A percentile compares a stretch with the other conserved stretches of the same genome.
These are phyloP conservation scores for Lactarius quietus DNA, from an alignment of 768 basidiomycete genomes.

Conservation along the genomic window DNA sequence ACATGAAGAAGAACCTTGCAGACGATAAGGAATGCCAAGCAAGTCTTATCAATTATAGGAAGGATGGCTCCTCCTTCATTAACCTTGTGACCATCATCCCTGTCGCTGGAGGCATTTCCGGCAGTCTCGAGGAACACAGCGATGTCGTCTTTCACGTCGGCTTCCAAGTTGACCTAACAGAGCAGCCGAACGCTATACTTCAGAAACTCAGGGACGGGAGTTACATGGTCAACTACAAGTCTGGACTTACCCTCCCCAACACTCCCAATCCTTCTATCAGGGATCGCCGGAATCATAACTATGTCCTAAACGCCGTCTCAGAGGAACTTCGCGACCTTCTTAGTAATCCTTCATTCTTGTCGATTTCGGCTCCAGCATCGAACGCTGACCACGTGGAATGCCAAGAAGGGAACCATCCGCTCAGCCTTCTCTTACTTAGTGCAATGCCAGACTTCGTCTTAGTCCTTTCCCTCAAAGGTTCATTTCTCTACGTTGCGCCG, in stretches of 20 bases:
- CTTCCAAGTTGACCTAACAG: constrained; percentile 91
- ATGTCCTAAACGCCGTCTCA: constrained; percentile 41
- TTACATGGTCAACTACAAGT: constrained; percentile 62
- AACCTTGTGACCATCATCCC: constrained; percentile 94
- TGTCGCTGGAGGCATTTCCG: constrained; percentile 56
- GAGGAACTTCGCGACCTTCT: constrained; percentile 51
- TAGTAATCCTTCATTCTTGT: constrained; percentile 44
- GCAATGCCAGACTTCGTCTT: constrained; percentile 76
- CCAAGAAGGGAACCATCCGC: constrained; percentile 41
- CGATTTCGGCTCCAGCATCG: constrained; percentile 26
- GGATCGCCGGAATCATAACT: constrained; percentile 35
- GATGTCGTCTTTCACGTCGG: constrained; percentile 87
- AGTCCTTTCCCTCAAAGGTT: constrained; percentile 89
- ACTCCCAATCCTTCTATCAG: constrained; percentile 26
- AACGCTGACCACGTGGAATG: constrained; percentile 28
- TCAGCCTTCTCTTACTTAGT: constrained; percentile 61
- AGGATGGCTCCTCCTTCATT: constrained; percentile 80
- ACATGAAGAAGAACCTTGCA: constrained; percentile 60
- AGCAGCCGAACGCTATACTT: constrained; percentile 81
- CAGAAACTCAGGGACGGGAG: constrained; percentile 75
- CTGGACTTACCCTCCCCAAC: constrained; percentile 25
- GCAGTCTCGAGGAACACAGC: constrained; percentile 49
- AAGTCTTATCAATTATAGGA: constrained; percentile 82
- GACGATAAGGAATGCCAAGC: constrained; percentile 88
- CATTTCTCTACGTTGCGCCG: constrained; percentile 89